Conservation (phyloP, 106 monocot species). For the Chionographis japonica region DNA sequence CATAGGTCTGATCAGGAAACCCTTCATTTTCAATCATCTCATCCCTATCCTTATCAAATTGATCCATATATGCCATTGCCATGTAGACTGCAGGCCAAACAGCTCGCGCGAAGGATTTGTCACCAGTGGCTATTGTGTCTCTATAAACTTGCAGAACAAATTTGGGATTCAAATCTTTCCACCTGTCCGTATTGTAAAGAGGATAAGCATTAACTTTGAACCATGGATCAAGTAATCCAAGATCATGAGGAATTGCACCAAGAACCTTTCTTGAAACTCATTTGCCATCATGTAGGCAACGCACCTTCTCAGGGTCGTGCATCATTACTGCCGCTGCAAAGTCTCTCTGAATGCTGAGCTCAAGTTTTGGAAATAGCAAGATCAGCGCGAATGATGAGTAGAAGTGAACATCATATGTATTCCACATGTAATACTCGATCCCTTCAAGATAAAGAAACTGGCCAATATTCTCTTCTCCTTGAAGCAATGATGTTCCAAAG, state of each 20-base stretch:
- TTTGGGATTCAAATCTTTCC: conserved; percentile 82
- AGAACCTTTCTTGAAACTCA: conserved; percentile 54
- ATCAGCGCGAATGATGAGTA: conserved; percentile 78
- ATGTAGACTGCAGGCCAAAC: conserved; percentile 82
- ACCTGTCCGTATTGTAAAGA: conserved; percentile 52
- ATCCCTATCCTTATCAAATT: conserved; percentile 76
- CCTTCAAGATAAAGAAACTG: conserved; percentile 97
- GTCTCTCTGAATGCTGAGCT: conserved; percentile 74
- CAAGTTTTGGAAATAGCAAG: conserved; percentile 75
- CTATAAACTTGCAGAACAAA: conserved; percentile 82
- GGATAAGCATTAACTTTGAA: conserved; percentile 62
- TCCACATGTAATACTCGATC: conserved; percentile 93
- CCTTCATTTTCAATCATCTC: conserved; percentile 88
- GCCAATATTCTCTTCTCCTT: conserved; percentile 86
- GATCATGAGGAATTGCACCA: conserved; percentile 86
- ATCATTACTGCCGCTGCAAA: conserved; percentile 71
- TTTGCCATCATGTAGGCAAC: conserved; percentile 35
- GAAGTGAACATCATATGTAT: conserved; percentile 98
- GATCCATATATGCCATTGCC: conserved; percentile 77
- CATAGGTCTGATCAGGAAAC: conserved; percentile 76
- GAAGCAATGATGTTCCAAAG: conserved; percentile 64
- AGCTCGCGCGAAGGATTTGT: conserved; percentile 55
- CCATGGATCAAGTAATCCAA: conserved; percentile 71
- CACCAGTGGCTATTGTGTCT: conserved; percentile 60
- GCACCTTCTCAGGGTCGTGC: conserved; percentile 65